Percentiles rank a stretch among this genome's conserved stretches.
Evolutionary conservation across 108 stramenopile genomes (phyloP).

Genomic region (Chaetoceros muelleri): DNA sequence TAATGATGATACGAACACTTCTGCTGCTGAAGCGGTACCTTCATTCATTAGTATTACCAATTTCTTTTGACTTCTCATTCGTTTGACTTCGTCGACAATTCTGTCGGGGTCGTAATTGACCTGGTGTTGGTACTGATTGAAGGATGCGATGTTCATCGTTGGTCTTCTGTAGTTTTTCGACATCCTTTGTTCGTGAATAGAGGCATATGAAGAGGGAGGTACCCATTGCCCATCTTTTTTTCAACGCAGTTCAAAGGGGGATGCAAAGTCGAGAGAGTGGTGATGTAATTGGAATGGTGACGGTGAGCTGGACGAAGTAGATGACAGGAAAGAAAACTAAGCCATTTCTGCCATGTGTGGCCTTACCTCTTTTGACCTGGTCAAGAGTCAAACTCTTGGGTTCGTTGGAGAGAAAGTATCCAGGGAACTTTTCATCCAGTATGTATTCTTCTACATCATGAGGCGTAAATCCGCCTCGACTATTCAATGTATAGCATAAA

Average conservation of each 20-base stretch:
- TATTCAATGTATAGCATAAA: slow-evolving; percentile 65
- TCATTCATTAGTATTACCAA: slow-evolving; percentile 74
- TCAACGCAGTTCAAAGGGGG: too few relatives aligned
- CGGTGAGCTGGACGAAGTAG: neutral
- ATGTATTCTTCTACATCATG: slow-evolving; percentile 73
- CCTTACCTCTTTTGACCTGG: slow-evolving; percentile 47
- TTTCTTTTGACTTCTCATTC: slow-evolving; percentile 36
- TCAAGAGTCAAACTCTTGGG: slow-evolving; percentile 27
- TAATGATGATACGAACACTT: slow-evolving; percentile 66
- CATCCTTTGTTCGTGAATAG: slow-evolving; percentile 4
- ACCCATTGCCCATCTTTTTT: too few relatives aligned
- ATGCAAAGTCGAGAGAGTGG: neutral
- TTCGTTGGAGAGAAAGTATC: slow-evolving; percentile 59
- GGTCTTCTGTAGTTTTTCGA: neutral
- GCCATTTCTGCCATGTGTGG: slow-evolving; percentile 9
- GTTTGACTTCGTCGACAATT: neutral
- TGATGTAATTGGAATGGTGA: neutral
- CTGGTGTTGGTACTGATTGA: neutral
- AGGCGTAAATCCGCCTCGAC: slow-evolving; percentile 68
- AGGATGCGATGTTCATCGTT: neutral
- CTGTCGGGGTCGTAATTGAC: neutral
- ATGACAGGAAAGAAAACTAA: slow-evolving; percentile 9
- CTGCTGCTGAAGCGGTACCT: slow-evolving; percentile 75
- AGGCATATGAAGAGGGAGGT: slow-evolving; percentile 8
- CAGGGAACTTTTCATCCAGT: slow-evolving; percentile 63